A percentile compares a stretch with the other conserved stretches of the same genome.
Evolutionary conservation across 1,284 basidiomycete genomes (phyloP).

Genomic region (Peniophora sp.): DNA sequence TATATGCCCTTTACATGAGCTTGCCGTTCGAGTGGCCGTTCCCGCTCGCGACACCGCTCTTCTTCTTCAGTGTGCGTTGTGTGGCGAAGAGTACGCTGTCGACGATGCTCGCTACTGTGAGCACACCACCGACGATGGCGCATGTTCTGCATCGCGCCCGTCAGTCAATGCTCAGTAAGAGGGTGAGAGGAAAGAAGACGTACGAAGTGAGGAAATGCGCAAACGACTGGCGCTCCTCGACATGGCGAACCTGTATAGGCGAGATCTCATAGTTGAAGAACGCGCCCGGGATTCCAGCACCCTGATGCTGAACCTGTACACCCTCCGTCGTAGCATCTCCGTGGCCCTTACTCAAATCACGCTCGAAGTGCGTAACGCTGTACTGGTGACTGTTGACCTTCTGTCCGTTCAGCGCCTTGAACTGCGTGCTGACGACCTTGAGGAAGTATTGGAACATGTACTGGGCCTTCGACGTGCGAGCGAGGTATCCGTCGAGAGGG

Average conservation of each 20-base stretch:
- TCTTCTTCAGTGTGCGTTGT: constrained; percentile 52
- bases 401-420: constrained; percentile 73
- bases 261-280: constrained; percentile 99
- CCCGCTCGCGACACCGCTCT: constrained; percentile 30
- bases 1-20: constrained; percentile 30
- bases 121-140: constrained; percentile 94
- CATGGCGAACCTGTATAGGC: constrained; percentile 89
- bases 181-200: constrained; percentile 23
- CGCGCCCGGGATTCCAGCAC: constrained; percentile 74
- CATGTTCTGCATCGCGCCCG: constrained; percentile 59
- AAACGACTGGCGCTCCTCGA: constrained; percentile 88
- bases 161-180: background rate
- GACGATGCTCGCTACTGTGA: constrained; percentile 91
- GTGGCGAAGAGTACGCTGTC: constrained; percentile 85
- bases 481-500: constrained; percentile 71
- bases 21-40: constrained; percentile 33
- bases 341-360: constrained; percentile 65
- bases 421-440: constrained; percentile 93
- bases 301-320: constrained; percentile 75
- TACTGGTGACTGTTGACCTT: constrained; percentile 84
- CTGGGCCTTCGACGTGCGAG: constrained; percentile 60
- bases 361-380: constrained; percentile 92
- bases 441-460: constrained; percentile 98
- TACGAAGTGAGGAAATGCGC: constrained; percentile 96
- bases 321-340: constrained; percentile 63